Base-by-base conservation (phyloP, 208 protist species). In the Trypanosoma theileri region DNA sequence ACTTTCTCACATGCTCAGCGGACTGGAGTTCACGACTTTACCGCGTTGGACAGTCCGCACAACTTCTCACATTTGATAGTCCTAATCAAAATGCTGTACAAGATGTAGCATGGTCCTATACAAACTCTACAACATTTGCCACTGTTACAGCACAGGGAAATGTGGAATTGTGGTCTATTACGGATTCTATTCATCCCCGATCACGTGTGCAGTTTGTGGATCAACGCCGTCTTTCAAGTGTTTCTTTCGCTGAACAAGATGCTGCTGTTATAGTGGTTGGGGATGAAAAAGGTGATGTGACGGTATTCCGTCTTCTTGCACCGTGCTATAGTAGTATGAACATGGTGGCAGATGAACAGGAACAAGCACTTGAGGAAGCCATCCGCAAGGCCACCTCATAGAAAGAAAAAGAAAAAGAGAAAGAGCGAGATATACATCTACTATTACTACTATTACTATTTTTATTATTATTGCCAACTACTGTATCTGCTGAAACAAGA, bases 21-120 rank as follows among this genome's bases (percentile, higher is more conserved):
- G 98, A 99, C 75, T 99, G 98, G 97, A 96, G 95, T 58, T 81
- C 97, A 40, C 85, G 89, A 31, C 79, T 99, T 19, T 99, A 97
- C 85, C 66, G 86, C 48, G 58, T 97, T 3, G 90, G 96, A 22
- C 77, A 77, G 11, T 54, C 65, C 7, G 40, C 74, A 22, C 73
- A 85, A 9, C 55, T 96, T 13, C 66, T 97, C 9, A 84, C 75
- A 6, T 97, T 98, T 69, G 89, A 97, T 52, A 89, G 84, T 41
- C 73, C 80, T 13, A 91, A 86, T 26, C 89, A 88, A 59, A 85
- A 97, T 55, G 90, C 86, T 13, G 90, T 98, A 50, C 86, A 93
- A 71, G 97, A 99, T 79, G 81, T 98, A 24, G 82, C 84, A 59
- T 99, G 97, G 96, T 96, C 94, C 41, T 93, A 89, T 48, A 78